Percentiles rank a stretch among this genome's conserved stretches.
Evolutionary conservation across 1,284 basidiomycete genomes (phyloP).

Genomic region (Sparassis latifolia): DNA sequence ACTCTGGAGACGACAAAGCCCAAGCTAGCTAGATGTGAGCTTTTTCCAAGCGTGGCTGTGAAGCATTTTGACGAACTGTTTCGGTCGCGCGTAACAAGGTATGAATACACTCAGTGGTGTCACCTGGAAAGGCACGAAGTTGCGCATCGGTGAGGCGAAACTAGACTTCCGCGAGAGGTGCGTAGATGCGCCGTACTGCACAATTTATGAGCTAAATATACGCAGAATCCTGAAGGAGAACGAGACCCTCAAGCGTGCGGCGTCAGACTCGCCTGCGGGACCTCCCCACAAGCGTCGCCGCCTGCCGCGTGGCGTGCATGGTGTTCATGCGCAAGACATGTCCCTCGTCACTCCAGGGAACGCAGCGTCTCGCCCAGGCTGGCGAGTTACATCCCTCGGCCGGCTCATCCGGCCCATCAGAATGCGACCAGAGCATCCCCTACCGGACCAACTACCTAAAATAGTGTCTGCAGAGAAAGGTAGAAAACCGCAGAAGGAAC

Average conservation of each 20-base stretch:
- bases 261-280: slow-evolving; percentile 14
- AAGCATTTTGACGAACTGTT: neutral
- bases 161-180: slow-evolving; percentile 63
- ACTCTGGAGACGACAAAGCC: slow-evolving; percentile 59
- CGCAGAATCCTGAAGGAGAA: slow-evolving; percentile 33
- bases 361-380: slow-evolving; percentile 43
- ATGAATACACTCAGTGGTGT: slow-evolving; percentile 70
- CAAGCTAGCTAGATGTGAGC: slow-evolving; percentile 60
- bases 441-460: slow-evolving; percentile 32
- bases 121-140: slow-evolving; percentile 77
- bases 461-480: slow-evolving; percentile 13
- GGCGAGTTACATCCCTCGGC: slow-evolving; percentile 61
- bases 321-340: slow-evolving; percentile 51
- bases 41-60: neutral
- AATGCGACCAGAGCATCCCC: slow-evolving; percentile 59
- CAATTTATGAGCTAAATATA: neutral
- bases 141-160: slow-evolving; percentile 75
- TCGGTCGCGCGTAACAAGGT: slow-evolving; percentile 33
- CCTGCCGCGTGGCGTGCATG: slow-evolving; percentile 29
- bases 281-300: slow-evolving; percentile 29
- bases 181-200: slow-evolving; percentile 7
- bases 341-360: slow-evolving; percentile 52
- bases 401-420: slow-evolving; percentile 58
- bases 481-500: slow-evolving; percentile 9
- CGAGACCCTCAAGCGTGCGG: slow-evolving; percentile 19